A percentile compares a stretch with the other conserved stretches of the same genome.
Conservation (phyloP, 2,329 filamentous ascomycete genomes). For the Keithomyces neogunnii region DNA sequence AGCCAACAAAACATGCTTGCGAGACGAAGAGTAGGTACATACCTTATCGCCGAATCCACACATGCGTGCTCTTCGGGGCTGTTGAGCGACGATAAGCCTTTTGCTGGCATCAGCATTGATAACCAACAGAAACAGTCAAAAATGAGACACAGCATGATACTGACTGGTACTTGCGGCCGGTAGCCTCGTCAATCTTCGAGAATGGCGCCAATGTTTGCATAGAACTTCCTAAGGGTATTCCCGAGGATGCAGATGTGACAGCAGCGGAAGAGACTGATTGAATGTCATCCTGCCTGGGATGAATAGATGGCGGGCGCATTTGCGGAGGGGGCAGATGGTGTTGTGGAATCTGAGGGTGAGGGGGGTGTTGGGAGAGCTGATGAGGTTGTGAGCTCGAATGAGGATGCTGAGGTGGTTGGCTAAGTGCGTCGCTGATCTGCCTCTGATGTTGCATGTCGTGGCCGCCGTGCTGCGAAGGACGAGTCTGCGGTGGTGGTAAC, state of each 20-base stretch:
- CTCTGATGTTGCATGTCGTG: slow-evolving; percentile 9
- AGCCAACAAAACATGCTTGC: neutral
- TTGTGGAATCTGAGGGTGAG: slow-evolving; percentile 4
- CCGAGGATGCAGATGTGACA: slow-evolving; percentile 5
- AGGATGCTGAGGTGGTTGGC: slow-evolving; percentile 10
- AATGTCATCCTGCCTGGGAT: slow-evolving; percentile 16
- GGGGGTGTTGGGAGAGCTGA: slow-evolving; percentile 5
- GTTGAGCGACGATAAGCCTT: slow-evolving; percentile 75
- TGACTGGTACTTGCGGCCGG: slow-evolving; percentile 27
- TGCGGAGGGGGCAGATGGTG: slow-evolving; percentile 11
- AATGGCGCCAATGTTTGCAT: slow-evolving; percentile 17
- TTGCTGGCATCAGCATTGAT: slow-evolving; percentile 10
- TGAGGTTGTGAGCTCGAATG: slow-evolving; percentile 16
- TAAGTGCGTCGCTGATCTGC: neutral
- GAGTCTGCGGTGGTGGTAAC: slow-evolving; percentile 3
- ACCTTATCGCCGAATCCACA: slow-evolving; percentile 99
- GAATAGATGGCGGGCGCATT: slow-evolving; percentile 10
- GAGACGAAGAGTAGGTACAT: slow-evolving; percentile 10
- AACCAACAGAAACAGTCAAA: neutral
- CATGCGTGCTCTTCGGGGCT: slow-evolving; percentile 90
- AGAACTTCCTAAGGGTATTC: slow-evolving; percentile 10
- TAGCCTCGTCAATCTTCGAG: slow-evolving; percentile 25
- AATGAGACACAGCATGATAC: slow-evolving; percentile 7
- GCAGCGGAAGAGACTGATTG: neutral
- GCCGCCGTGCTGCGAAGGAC: slow-evolving; percentile 8